Evolutionary conservation across 2,329 filamentous ascomycete species (phyloP).

Genomic region (Apiospora malaysiana): DNA sequence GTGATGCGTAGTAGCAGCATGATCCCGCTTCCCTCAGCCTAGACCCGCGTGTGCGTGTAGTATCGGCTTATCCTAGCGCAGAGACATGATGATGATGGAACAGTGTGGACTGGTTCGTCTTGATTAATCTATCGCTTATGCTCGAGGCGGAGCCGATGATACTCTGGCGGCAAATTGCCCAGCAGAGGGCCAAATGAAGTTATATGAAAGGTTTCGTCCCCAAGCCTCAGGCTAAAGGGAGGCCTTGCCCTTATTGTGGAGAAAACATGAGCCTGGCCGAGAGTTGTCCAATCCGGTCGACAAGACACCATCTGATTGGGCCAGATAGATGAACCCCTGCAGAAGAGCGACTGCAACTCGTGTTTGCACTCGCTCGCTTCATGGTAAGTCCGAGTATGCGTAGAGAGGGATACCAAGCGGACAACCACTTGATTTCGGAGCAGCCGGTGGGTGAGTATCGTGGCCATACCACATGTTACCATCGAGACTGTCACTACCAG

Average conservation of each 20-base stretch:
- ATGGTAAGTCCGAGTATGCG: neutral
- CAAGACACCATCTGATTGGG: constrained; percentile 1
- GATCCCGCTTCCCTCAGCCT: neutral
- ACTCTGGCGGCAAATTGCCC: constrained; percentile 1
- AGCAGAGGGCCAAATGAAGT: constrained; percentile 18
- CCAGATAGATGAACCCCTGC: neutral
- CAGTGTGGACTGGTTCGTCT: neutral
- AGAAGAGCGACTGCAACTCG: neutral
- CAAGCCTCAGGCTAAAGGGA: constrained; percentile 21
- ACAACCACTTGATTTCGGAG: neutral
- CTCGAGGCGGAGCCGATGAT: neutral
- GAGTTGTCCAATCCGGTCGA: neutral
- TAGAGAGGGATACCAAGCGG: neutral
- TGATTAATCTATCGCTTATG: constrained; percentile 5
- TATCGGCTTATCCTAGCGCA: neutral
- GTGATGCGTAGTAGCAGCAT: neutral
- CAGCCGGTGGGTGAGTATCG: neutral
- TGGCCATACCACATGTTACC: neutral
- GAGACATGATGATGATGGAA: neutral
- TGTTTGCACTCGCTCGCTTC: too few species aligned
- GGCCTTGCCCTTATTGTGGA: neutral
- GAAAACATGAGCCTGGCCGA: neutral
- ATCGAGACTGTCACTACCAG: neutral
- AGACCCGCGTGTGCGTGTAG: neutral
- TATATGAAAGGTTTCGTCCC: constrained; percentile 18